These are phyloP conservation scores for Cercis canadensis DNA, from an alignment of 306 rosid species.

Conservation along the genomic window DNA sequence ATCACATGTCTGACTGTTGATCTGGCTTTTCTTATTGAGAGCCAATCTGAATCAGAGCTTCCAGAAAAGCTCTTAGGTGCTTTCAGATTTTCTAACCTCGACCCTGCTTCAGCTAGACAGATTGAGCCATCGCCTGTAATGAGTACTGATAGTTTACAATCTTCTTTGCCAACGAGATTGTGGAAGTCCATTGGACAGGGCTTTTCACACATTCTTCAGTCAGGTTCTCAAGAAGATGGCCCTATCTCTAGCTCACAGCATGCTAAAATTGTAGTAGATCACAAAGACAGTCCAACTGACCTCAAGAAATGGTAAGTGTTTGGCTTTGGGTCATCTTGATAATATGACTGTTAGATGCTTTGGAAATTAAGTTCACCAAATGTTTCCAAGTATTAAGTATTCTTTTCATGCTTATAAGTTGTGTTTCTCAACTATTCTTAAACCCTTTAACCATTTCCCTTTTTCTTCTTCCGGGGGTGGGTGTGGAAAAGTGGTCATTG, in stretches of 20 bases:
- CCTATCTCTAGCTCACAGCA: slow-evolving; percentile 44
- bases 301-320: slow-evolving; percentile 48
- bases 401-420: background rate
- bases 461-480: background rate
- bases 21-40: slow-evolving; percentile 85
- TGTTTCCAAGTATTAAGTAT: background rate
- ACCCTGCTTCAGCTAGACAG: slow-evolving; percentile 71
- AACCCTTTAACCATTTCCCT: background rate
- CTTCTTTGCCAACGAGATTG: slow-evolving; percentile 61
- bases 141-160: slow-evolving; percentile 41
- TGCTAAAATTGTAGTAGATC: slow-evolving; percentile 40
- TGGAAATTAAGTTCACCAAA: background rate
- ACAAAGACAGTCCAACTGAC: slow-evolving; percentile 36
- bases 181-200: slow-evolving; percentile 87
- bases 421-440: background rate
- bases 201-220: slow-evolving; percentile 62
- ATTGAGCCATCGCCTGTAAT: slow-evolving; percentile 50
- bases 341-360: slow-evolving; percentile 17
- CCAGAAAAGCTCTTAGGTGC: slow-evolving; percentile 82
- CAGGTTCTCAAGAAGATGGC: slow-evolving; percentile 66
- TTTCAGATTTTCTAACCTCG: slow-evolving; percentile 70
- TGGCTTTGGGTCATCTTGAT: background rate
- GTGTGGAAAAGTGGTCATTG: background rate
- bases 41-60: slow-evolving; percentile 77
- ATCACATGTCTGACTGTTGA: slow-evolving; percentile 74